A percentile compares a stretch with the other conserved stretches of the same genome.
These are phyloP conservation scores for Hericium coralloides DNA, from an alignment of 768 basidiomycete genomes.

Conservation along the genomic window DNA sequence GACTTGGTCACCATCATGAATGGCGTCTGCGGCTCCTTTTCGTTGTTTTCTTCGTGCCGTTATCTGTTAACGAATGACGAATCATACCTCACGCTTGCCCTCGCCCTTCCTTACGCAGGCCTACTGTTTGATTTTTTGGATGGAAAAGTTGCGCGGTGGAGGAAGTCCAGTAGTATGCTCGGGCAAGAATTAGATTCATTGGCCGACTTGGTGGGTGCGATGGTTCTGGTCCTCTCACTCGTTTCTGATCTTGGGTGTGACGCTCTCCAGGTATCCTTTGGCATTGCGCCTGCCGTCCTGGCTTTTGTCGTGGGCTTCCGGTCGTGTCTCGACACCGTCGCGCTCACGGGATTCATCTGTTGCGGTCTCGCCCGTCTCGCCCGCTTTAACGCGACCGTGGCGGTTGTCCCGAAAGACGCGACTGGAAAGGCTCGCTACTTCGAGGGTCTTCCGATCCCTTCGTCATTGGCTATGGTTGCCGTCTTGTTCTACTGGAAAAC, in stretches of 20 bases:
- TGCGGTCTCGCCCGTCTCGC: constrained; percentile 95
- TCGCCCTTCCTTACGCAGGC: constrained; percentile 82
- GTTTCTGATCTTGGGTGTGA: background rate
- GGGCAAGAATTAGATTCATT: constrained; percentile 97
- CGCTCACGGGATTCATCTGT: constrained; percentile 86
- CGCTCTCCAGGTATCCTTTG: constrained; percentile 78
- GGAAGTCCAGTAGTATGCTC: constrained; percentile 89
- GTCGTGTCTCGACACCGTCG: constrained; percentile 83
- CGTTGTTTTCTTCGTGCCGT: constrained; percentile 86
- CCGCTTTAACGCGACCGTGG: constrained; percentile 97
- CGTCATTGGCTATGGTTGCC: constrained; percentile 72
- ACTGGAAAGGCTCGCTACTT: constrained; percentile 91
- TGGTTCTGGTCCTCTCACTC: background rate
- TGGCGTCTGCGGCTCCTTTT: constrained; percentile 94
- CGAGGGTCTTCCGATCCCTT: constrained; percentile 95
- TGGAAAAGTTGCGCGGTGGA: constrained; percentile 96
- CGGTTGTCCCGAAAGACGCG: constrained; percentile 79
- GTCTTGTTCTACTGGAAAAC: constrained; percentile 76
- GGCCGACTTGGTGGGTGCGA: constrained; percentile 74
- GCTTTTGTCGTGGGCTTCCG: constrained; percentile 87
- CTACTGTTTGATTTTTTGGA: constrained; percentile 98
- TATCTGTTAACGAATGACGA: constrained; percentile 78
- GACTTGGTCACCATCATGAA: constrained; percentile 99
- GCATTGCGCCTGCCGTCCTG: constrained; percentile 91
- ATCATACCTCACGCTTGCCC: constrained; percentile 79